These are phyloP conservation scores for Macrocystidia cucumis DNA, from an alignment of 1,284 basidiomycete genomes.

Conservation along the genomic window DNA sequence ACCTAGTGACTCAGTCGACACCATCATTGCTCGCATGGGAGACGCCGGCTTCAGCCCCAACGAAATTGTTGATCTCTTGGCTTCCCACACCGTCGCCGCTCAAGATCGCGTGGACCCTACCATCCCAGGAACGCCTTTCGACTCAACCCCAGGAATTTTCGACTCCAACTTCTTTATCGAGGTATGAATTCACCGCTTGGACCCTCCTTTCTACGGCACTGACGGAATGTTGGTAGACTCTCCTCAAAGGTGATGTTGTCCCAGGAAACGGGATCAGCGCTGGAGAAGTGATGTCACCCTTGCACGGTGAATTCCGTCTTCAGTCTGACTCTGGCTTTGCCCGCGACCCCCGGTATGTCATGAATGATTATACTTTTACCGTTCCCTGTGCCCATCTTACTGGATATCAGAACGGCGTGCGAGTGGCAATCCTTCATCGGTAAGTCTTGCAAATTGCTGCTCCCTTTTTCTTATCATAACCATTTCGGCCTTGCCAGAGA, in stretches of 20 bases:
- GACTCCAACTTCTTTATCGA: neutral
- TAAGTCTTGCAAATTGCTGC: too few species aligned
- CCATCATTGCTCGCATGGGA: conserved; percentile 29
- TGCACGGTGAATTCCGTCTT: neutral
- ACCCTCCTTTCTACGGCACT: neutral
- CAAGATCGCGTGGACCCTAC: conserved; percentile 21
- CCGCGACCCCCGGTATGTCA: neutral
- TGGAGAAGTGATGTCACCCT: neutral
- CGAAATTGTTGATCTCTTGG: conserved; percentile 34
- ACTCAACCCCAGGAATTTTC: neutral
- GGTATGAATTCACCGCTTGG: neutral
- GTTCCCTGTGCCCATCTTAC: too few species aligned
- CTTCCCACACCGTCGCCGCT: conserved; percentile 31
- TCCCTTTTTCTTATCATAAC: too few species aligned
- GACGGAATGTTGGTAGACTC: neutral
- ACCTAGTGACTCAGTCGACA: conserved; percentile 28
- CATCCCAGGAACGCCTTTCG: conserved; percentile 7
- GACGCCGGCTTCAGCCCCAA: conserved; percentile 31
- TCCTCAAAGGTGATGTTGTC: neutral
- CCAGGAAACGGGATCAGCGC: neutral
- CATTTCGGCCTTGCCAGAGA: too few species aligned
- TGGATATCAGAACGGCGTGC: too few species aligned
- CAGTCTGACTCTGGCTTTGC: neutral
- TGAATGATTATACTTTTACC: too few species aligned
- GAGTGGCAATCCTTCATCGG: too few species aligned